Conservation (phyloP, 495 filamentous ascomycete genomes). For the Podospora appendiculata region DNA sequence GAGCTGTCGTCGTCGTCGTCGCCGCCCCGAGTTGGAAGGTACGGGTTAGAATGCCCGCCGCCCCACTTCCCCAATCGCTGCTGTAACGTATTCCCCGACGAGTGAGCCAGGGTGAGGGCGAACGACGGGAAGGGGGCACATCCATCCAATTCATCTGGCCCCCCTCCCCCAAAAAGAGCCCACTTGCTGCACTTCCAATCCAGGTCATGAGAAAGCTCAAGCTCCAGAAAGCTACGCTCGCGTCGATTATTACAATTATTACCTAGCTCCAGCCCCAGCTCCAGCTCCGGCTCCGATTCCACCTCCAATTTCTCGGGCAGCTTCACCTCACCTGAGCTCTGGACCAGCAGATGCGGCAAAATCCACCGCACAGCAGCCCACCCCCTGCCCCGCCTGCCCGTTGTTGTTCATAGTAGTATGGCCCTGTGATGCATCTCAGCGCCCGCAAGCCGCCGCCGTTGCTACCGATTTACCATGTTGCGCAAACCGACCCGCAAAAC, state of each 20-base stretch:
- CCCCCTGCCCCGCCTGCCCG: background rate
- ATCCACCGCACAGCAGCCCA: background rate
- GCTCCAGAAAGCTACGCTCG: background rate
- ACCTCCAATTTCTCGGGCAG: background rate
- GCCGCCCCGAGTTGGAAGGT: too few relatives aligned
- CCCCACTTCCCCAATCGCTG: constrained; percentile 12
- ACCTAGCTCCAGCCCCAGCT: background rate
- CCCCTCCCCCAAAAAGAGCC: background rate
- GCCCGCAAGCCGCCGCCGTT: constrained; percentile 10
- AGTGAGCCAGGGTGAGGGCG: too few relatives aligned
- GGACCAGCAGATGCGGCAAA: background rate
- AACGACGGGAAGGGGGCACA: background rate
- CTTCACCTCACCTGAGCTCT: background rate
- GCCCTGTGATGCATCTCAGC: constrained; percentile 27
- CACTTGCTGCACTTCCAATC: background rate
- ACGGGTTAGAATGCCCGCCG: background rate
- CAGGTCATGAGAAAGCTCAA: background rate
- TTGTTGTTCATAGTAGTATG: constrained; percentile 14
- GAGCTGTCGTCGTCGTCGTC: too few relatives aligned
- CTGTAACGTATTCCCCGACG: too few relatives aligned
- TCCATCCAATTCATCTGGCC: background rate
- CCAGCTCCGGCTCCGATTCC: background rate
- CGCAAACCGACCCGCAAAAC: constrained; percentile 14
- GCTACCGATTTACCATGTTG: constrained; percentile 21
- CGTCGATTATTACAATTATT: too few relatives aligned